Percentiles rank a stretch among this genome's conserved stretches.
phyloP scores from a whole-genome alignment of 2,329 filamentous ascomycete species.

The Aureobasidium sp. region DNA sequence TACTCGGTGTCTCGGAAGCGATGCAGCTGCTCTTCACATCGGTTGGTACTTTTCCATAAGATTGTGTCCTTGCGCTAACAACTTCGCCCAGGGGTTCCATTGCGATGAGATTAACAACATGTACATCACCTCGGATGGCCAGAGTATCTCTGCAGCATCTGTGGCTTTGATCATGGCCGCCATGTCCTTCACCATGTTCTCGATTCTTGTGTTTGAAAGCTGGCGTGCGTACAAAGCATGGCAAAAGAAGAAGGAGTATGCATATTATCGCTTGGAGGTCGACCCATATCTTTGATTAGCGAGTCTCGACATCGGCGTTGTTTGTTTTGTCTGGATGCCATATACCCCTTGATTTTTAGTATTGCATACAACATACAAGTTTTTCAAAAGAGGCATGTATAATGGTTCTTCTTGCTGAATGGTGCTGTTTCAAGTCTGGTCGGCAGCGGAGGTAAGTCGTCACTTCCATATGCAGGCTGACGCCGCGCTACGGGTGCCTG shows the following conservation, averaged over 20 bases:
- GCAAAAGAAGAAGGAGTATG: conserved; percentile 5
- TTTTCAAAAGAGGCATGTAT: not conserved
- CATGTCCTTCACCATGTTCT: conserved; percentile 10
- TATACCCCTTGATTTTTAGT: not conserved
- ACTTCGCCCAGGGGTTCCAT: not conserved
- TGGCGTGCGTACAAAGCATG: conserved; percentile 1
- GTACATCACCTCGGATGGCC: not conserved
- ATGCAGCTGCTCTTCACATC: not conserved
- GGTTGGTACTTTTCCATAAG: not conserved
- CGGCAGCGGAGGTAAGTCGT: not conserved
- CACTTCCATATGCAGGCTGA: not conserved
- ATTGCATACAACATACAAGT: not conserved
- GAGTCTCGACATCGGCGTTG: not conserved
- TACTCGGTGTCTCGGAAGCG: conserved; percentile 15
- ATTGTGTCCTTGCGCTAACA: not conserved
- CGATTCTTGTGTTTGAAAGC: not conserved
- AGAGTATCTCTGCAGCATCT: not conserved
- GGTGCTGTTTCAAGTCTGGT: not conserved
- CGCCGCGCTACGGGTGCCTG: not conserved
- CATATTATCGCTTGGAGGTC: conserved; percentile 9
- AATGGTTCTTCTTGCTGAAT: not conserved
- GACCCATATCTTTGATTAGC: not conserved
- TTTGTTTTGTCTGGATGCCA: not conserved
- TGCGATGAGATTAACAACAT: conserved; percentile 12
- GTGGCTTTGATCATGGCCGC: conserved; percentile 5